phyloP scores from a whole-genome alignment of 2,329 filamentous ascomycete species.

The Botrytis hyacinthi region DNA sequence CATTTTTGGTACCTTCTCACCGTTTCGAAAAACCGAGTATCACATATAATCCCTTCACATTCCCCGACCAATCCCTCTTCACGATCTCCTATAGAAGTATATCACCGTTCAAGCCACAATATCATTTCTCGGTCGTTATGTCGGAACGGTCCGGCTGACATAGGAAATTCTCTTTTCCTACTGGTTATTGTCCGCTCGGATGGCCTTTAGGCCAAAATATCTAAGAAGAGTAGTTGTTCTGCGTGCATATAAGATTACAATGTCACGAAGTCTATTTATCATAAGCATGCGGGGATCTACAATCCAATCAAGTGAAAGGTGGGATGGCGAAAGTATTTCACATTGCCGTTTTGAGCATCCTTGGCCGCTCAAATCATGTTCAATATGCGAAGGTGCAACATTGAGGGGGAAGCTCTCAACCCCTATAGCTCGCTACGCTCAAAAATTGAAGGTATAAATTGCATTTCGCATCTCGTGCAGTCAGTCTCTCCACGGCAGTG shows the following conservation, averaged over 20 bases:
- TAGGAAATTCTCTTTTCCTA: background rate
- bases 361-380: background rate
- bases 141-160: slow-evolving; percentile 20
- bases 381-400: background rate
- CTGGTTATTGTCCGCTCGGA: background rate
- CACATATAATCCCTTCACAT: background rate
- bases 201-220: background rate
- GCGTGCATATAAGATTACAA: background rate
- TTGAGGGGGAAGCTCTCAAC: background rate
- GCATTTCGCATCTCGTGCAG: background rate
- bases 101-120: slow-evolving; percentile 8
- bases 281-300: background rate
- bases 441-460: background rate
- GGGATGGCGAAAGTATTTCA: background rate
- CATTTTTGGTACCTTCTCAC: background rate
- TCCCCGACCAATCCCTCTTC: background rate
- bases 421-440: background rate
- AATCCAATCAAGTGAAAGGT: background rate
- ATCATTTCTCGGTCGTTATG: slow-evolving; percentile 1
- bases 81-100: background rate
- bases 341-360: background rate
- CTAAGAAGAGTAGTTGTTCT: background rate
- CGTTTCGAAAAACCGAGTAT: background rate
- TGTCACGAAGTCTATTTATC: slow-evolving; percentile 3
- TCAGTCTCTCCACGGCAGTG: background rate